A percentile compares a stretch with the other conserved stretches of the same genome.
These are phyloP conservation scores for Populus tremula DNA, from an alignment of 345 rosid species.

Conservation along the genomic window DNA sequence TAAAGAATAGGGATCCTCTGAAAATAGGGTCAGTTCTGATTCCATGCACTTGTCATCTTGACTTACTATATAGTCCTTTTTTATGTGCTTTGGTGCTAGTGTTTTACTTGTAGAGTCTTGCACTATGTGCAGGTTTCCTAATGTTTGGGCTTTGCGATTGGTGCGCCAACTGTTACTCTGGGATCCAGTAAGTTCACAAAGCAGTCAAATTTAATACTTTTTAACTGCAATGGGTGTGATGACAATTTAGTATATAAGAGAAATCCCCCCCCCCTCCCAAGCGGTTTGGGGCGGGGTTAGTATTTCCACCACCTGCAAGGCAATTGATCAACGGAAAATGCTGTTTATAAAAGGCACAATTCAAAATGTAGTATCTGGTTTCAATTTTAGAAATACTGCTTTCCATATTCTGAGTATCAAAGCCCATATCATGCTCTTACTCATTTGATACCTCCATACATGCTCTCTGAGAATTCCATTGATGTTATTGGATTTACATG, in stretches of 20 bases:
- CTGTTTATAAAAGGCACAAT: too few relatives aligned
- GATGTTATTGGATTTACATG: neutral
- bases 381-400: too few relatives aligned
- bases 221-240: neutral
- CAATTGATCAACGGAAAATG: too few relatives aligned
- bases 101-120: conserved; percentile 7
- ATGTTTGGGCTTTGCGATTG: conserved; percentile 78
- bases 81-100: conserved; percentile 1
- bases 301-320: too few relatives aligned
- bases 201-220: conserved; percentile 9
- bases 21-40: conserved; percentile 59
- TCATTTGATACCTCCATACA: neutral
- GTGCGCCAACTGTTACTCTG: conserved; percentile 75
- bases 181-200: conserved; percentile 67
- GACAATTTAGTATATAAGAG: neutral
- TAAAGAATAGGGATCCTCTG: conserved; percentile 88
- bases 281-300: too few relatives aligned
- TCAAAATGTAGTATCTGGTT: too few relatives aligned
- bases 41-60: neutral
- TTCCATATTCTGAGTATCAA: too few relatives aligned
- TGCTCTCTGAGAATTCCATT: neutral
- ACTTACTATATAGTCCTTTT: neutral
- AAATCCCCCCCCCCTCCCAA: too few relatives aligned
- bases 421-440: too few relatives aligned
- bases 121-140: conserved; percentile 59